Base-by-base conservation (phyloP, 2,329 filamentous ascomycete genomes). In the Acrocalymma vagum region DNA sequence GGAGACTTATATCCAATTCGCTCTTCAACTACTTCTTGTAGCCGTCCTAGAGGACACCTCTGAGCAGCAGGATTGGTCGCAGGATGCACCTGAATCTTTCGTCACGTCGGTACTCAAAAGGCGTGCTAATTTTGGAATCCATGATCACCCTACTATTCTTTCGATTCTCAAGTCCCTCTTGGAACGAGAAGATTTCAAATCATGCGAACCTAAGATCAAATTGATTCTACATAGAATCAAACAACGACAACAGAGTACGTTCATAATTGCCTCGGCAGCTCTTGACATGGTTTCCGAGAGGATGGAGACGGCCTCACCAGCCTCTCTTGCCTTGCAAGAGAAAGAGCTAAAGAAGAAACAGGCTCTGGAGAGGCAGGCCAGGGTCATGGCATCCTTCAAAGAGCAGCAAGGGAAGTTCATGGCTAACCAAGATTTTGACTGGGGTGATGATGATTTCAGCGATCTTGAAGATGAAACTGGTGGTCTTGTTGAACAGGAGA, bases 351-450 rank as follows among this genome's bases (percentile, higher is more conserved):
- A 93, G 76, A 99, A 96, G 78, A 88, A 88, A 70, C 89, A 93
- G 36, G 94, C 94, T 1, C 73, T 92, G 26, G 93, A 91, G 57
- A 84, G 94, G 15, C 92, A 97, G 70, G 92, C 92, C 2, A 88
- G 85, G 61, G 90, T 99, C 21, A 96, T 99, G 92, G 94, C 92
- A 2, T 91, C 96, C 63, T 96, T 99, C 72, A 94, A 97, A 67
- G 88, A 96, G 64, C 93, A 99, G 63, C 95, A 97, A 66, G 93
- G 95, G 71, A 94, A 84, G 59, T 99, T 99, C 72, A 76, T 99
- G 73, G 87, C 90, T 41, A 94, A 87, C 51, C 92, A 96, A 68
- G 87, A 85, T 27, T 82, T 96, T 45, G 88, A 96, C 67, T 96
- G 90, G 88, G 91, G 89, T 10, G 88, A 94, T 45, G 82, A 90